phyloP scores from a whole-genome alignment of 768 basidiomycete species.

The Xanthoconium purpureum region DNA sequence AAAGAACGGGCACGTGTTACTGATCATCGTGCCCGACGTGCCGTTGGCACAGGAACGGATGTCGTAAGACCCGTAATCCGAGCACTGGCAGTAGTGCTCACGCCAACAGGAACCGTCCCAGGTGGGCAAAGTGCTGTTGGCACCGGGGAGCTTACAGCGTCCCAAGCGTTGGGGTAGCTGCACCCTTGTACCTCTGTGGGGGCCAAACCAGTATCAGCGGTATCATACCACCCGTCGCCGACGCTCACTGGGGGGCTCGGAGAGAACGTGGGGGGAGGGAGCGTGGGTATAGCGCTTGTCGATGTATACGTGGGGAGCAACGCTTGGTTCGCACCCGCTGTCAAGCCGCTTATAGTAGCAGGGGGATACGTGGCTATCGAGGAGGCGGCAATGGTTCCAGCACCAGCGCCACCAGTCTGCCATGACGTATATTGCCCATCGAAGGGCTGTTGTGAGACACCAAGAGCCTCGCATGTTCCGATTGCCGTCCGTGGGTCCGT shows the following conservation, averaged over 20 bases:
- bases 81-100: neutral
- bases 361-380: conserved; percentile 50
- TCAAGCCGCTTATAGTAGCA: conserved; percentile 45
- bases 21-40: conserved; percentile 6
- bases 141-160: conserved; percentile 48
- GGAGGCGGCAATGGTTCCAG: conserved; percentile 43
- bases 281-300: conserved; percentile 54
- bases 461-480: conserved; percentile 65
- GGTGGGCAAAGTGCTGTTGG: conserved; percentile 44
- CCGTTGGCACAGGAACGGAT: neutral
- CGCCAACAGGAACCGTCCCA: conserved; percentile 2
- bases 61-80: neutral
- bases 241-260: conserved; percentile 39
- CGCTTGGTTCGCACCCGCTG: conserved; percentile 32
- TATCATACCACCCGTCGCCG: conserved; percentile 58
- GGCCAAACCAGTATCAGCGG: conserved; percentile 48
- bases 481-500: conserved; percentile 60
- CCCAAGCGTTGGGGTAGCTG: conserved; percentile 62
- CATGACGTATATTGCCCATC: conserved; percentile 55
- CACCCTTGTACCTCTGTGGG: conserved; percentile 63
- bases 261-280: conserved; percentile 55
- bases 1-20: neutral
- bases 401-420: conserved; percentile 67
- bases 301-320: conserved; percentile 63
- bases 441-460: conserved; percentile 42